Conservation (phyloP, 441 rosid species). For the Omphalea diandra region DNA sequence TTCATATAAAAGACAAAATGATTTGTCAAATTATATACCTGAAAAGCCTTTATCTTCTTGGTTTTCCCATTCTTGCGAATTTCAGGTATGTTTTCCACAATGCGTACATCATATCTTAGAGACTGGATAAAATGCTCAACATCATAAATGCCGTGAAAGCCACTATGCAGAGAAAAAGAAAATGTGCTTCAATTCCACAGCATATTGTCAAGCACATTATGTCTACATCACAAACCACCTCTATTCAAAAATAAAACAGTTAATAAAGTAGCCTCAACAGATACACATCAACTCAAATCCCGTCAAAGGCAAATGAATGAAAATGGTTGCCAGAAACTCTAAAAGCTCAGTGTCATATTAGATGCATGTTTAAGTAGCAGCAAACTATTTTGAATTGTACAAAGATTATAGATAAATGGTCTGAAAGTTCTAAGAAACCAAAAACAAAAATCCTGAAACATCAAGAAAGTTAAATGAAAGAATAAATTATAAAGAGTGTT, state of each 20-base stretch:
- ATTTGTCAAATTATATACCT: slow-evolving; percentile 46
- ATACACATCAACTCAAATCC: background rate
- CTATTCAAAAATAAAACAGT: background rate
- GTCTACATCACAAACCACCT: background rate
- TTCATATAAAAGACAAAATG: background rate
- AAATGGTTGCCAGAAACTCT: no score
- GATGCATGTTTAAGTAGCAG: background rate
- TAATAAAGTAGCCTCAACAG: background rate
- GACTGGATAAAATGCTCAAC: slow-evolving; percentile 87
- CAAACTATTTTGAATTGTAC: background rate
- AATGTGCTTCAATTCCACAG: slow-evolving; percentile 14
- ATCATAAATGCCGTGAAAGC: slow-evolving; percentile 92
- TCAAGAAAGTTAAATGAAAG: background rate
- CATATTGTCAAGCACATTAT: background rate
- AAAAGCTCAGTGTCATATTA: background rate
- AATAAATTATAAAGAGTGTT: no score
- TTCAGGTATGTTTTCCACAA: slow-evolving; percentile 89
- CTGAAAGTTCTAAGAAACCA: background rate
- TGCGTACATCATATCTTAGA: slow-evolving; percentile 72
- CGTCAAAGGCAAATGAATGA: background rate
- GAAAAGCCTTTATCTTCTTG: slow-evolving; percentile 82
- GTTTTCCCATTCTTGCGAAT: slow-evolving; percentile 81
- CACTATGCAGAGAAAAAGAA: slow-evolving; percentile 47
- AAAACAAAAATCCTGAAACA: background rate
- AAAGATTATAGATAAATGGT: background rate